phyloP scores from a whole-genome alignment of 495 filamentous ascomycete species.

The Penicillium roqueforti region DNA sequence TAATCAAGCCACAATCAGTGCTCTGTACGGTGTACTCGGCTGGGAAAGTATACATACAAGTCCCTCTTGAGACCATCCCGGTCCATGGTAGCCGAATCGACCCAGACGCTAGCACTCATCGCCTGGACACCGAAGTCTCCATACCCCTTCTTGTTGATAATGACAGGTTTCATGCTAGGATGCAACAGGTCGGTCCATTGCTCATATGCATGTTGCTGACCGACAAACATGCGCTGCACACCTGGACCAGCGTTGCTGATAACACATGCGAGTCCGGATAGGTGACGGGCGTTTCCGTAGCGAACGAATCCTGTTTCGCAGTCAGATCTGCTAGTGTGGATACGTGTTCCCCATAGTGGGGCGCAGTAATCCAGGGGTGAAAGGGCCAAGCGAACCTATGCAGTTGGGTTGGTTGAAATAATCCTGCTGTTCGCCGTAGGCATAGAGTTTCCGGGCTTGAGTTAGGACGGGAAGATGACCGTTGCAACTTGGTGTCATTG shows the following conservation, averaged over 20 bases:
- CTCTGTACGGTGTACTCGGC: too few species aligned
- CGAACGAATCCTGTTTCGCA: conserved; percentile 51
- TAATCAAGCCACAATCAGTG: not conserved
- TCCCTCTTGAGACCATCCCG: conserved; percentile 40
- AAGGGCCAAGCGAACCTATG: conserved; percentile 44
- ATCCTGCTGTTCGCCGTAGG: conserved; percentile 63
- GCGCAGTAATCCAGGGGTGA: not conserved
- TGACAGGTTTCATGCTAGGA: conserved; percentile 40
- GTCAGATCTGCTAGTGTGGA: conserved; percentile 8
- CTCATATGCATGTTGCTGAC: conserved; percentile 51
- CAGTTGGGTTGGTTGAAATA: conserved; percentile 65
- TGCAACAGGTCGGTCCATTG: conserved; percentile 60
- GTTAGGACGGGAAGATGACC: conserved; percentile 57
- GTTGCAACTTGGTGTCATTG: conserved; percentile 55
- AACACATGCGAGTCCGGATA: conserved; percentile 54
- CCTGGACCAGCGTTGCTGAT: conserved; percentile 50
- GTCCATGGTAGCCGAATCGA: conserved; percentile 51
- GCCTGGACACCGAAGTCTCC: conserved; percentile 50
- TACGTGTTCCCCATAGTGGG: not conserved
- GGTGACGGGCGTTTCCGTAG: conserved; percentile 51
- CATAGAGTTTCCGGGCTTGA: conserved; percentile 63
- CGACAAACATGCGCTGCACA: conserved; percentile 60
- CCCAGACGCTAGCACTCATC: conserved; percentile 58
- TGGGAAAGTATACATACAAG: conserved; percentile 26
- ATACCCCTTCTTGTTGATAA: conserved; percentile 53